Conservation (phyloP, 2,329 filamentous ascomycete genomes). For the Fusarium subtropicale region DNA sequence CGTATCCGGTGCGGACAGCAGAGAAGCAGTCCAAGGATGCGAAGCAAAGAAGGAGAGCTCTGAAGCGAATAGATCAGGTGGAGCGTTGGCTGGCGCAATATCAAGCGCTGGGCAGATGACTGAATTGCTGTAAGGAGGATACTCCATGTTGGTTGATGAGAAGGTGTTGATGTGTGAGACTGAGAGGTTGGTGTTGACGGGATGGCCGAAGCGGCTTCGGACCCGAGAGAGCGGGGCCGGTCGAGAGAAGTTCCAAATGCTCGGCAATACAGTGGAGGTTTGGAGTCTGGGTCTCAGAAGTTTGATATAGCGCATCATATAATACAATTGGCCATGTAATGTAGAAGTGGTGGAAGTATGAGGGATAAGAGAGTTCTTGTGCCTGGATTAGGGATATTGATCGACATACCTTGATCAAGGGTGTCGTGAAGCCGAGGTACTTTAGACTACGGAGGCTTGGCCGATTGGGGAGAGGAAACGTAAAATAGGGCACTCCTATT, state of each 20-base stretch:
- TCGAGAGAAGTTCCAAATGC: slow-evolving; percentile 15
- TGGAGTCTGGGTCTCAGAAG: slow-evolving; percentile 19
- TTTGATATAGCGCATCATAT: slow-evolving; percentile 31
- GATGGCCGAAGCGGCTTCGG: slow-evolving; percentile 10
- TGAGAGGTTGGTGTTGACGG: slow-evolving; percentile 10
- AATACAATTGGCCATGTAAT: not conserved
- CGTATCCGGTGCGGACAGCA: slow-evolving; percentile 45
- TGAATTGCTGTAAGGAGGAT: slow-evolving; percentile 40
- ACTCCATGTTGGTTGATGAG: slow-evolving; percentile 37
- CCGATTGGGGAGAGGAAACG: slow-evolving; percentile 9
- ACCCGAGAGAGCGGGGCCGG: slow-evolving; percentile 23
- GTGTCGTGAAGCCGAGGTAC: slow-evolving; percentile 34
- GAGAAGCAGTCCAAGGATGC: slow-evolving; percentile 52
- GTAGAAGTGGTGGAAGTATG: not conserved
- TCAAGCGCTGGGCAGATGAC: slow-evolving; percentile 49
- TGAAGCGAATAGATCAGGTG: slow-evolving; percentile 43
- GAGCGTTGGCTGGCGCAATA: slow-evolving; percentile 46
- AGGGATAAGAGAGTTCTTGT: not conserved
- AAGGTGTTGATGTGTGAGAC: slow-evolving; percentile 26
- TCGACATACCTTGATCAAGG: slow-evolving; percentile 14
- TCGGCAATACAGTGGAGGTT: slow-evolving; percentile 27
- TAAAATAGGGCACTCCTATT: slow-evolving; percentile 16
- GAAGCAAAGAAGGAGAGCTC: slow-evolving; percentile 51
- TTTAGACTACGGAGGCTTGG: slow-evolving; percentile 5
- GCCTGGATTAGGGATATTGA: not conserved